Conservation (phyloP, 1,139 yeast species). For the Suhomyces bokatorum region DNA sequence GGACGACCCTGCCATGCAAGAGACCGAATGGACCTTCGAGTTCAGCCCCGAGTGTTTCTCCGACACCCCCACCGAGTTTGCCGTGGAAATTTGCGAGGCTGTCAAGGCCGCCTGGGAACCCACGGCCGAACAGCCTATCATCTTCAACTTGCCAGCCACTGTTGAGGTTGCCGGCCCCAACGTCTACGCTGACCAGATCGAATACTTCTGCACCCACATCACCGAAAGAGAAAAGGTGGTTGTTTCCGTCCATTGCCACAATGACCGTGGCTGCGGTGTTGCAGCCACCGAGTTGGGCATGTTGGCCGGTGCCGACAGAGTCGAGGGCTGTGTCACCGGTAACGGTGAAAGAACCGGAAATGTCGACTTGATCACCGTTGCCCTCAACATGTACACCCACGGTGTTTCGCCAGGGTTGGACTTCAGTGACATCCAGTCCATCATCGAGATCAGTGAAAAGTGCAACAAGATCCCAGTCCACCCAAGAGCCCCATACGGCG, state of each 20-base stretch:
- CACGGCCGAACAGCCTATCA: constrained; percentile 41
- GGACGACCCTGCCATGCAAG: constrained; percentile 40
- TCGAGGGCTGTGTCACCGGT: constrained; percentile 52
- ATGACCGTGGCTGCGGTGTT: constrained; percentile 53
- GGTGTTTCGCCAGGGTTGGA: constrained; percentile 48
- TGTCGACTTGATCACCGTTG: constrained; percentile 50
- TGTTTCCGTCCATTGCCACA: constrained; percentile 50
- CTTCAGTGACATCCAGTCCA: constrained; percentile 41
- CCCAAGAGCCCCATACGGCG: constrained; percentile 52
- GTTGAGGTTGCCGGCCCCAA: constrained; percentile 52
- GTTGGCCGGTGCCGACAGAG: constrained; percentile 53
- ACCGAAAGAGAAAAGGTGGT: constrained; percentile 46
- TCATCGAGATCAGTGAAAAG: constrained; percentile 46
- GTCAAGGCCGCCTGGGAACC: constrained; percentile 52
- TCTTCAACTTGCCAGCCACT: constrained; percentile 52
- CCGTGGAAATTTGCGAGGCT: constrained; percentile 48
- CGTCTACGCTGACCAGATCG: constrained; percentile 53
- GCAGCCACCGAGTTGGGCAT: constrained; percentile 52
- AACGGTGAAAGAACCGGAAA: constrained; percentile 54
- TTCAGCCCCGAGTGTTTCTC: constrained; percentile 51
- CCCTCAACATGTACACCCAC: constrained; percentile 49
- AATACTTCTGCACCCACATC: constrained; percentile 44
- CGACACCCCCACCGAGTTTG: constrained; percentile 45
- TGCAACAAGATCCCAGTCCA: constrained; percentile 51
- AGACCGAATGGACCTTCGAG: constrained; percentile 47